Evolutionary conservation across 768 basidiomycete genomes (phyloP), one percentile per base, ranked within the genome.

Genomic region (Hypholoma sublateritium): DNA sequence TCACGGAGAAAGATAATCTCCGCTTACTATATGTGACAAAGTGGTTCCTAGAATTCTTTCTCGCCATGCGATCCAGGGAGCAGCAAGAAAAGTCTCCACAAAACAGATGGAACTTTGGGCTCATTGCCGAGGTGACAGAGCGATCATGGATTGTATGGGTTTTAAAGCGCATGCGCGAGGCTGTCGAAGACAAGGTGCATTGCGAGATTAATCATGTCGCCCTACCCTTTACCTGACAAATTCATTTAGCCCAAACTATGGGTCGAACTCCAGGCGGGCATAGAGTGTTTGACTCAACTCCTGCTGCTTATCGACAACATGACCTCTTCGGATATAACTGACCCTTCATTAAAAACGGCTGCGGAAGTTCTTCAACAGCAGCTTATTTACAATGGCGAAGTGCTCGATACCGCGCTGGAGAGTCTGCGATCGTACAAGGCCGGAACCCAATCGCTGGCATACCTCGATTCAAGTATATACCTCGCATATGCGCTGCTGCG

Each of bases 31-130:
- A 84, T 69, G 81, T 97, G 41, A 83, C 89, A 4, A 89, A 92
- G 56, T 98, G 96, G 89, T 89, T 96, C 66, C 82, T 97, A 36
- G 88, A 95, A 59, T 96, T 92, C 76, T 95, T 98, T 72, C 80
- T 95, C 11, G 71, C 81, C 39, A 72, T 79, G 68, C 73, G 76
- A 7, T 69, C 69, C 16, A 77, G 74, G 41, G 78, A 77, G 52
- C 74, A 71, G 12, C 62, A 69, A 22, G 60, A 67, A 13, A 66
- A 61, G 25, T 59, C 47, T 44, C 64, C 58, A 9, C 61, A 62
- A 21, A 68, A 65, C 55, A 76, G 70, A 51, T 91, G 86, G 85
- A 72, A 76, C 48, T 87, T 91, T 64, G 87, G 88, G 17, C 75
- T 91, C 47, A 83, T 98, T 37, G 89, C 86, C 35, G 93, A 92